phyloP scores from a whole-genome alignment of 2,329 filamentous ascomycete species.

The Ophiostoma angusticollis region DNA sequence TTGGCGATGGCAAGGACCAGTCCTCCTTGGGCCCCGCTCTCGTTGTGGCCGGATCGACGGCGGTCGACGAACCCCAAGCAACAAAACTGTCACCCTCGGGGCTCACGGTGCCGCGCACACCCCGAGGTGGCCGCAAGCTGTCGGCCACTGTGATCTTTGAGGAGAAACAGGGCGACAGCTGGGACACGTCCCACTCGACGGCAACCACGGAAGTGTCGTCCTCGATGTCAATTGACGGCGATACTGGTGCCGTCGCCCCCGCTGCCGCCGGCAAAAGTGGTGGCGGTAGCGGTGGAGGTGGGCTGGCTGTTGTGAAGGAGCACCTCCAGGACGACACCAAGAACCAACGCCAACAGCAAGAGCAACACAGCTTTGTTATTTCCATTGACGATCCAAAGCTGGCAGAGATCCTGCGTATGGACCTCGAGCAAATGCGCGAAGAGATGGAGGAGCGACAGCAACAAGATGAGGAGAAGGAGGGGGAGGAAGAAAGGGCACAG shows the following conservation, averaged over 20 bases:
- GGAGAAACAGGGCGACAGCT: constrained; percentile 2
- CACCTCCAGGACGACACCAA: not conserved
- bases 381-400: constrained; percentile 26
- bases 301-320: constrained; percentile 1
- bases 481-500: too few species aligned
- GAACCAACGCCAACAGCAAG: constrained; percentile 3
- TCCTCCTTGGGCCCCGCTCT: too few species aligned
- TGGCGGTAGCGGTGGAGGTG: not conserved
- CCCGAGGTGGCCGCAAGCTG: constrained; percentile 7
- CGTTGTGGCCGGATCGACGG: not conserved
- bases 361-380: constrained; percentile 15
- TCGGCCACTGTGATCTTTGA: constrained; percentile 15
- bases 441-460: constrained; percentile 9
- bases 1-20: too few species aligned
- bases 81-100: too few species aligned
- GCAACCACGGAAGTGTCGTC: constrained; percentile 8
- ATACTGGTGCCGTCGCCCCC: not conserved
- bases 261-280: too few species aligned
- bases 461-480: constrained; percentile 9
- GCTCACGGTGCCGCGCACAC: not conserved
- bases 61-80: too few species aligned
- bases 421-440: constrained; percentile 19
- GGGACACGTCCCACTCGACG: constrained; percentile 1
- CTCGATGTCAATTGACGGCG: constrained; percentile 1
- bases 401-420: constrained; percentile 24